Evolutionary conservation across 1,284 basidiomycete genomes (phyloP), one percentile per base, ranked within the genome.

Genomic region (Fomitiporia mediterranea): DNA sequence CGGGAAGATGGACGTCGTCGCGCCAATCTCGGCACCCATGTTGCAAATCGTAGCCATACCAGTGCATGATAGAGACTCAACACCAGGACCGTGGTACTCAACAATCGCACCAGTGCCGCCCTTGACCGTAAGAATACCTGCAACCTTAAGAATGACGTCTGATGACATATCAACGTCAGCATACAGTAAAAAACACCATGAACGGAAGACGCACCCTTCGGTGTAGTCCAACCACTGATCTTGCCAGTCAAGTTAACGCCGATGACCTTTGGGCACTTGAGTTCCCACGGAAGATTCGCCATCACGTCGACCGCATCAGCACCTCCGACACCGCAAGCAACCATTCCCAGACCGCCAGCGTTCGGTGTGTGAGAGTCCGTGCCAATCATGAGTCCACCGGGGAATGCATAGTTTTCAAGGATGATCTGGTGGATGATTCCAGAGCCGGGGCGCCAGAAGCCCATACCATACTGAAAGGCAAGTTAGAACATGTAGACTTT

Each of bases 21-120:
- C 96, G 73, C 97, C 96, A 67, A 99, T 98, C 77, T 99, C 96
- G 68, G 97, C 97, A 82, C 97, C 97, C 96, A 98, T 99, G 86
- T 98, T 99, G 76, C 96, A 98, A 67, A 97, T 94, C 52, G 96
- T 99, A 59, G 92, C 97, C 96, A 98, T 98, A 78, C 96, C 97
- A 48, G 96, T 99, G 83, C 91, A 94, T 50, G 95, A 98, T 63
- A 99, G 84, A 32, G 92, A 92, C 71, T 96, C 89, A 65, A 99
- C 91, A 82, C 96, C 96, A 65, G 92, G 74, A 63, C 94, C 94
- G 65, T 78, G 86, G 80, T 97, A 98, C 72, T 97, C 95, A 63
- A 98, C 92, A 67, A 98, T 97, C 60, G 94, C 93, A 65, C 94
- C 94, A 66, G 95, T 98, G 66, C 94, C 94, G 69, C 94, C 94